Evolutionary conservation across 345 rosid genomes (phyloP), one percentile per base, ranked within the genome.

Genomic region (Raphanus sativus): DNA sequence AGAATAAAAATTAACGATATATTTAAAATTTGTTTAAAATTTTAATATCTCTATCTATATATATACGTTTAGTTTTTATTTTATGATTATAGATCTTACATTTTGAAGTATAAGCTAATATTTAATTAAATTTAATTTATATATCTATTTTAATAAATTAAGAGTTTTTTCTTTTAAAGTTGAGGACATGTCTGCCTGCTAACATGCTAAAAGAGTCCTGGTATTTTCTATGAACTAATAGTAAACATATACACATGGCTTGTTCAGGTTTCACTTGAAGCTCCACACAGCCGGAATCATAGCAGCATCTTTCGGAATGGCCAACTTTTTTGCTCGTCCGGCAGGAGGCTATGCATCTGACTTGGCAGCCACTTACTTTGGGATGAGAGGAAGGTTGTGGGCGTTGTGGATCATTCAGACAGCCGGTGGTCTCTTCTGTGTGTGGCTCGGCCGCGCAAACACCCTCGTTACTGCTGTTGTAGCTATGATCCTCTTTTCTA

Each of bases 361-460:
- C 60, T 1, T 80, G 2, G 77, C 87, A 1, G 86, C 86, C 48
- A 78, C 72, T 0, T 63, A 62, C 8, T 84, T 86, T 9, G 91
- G 91, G 0, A 87, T 87, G 91, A 81, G 87, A 8, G 87, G 89
- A 40, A 50, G 89, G 8, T 83, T 87, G 4, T 86, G 89, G 91
- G 77, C 76, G 5, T 80, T 87, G n/a, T 85, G 84, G 83, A 79
- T 86, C 74, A 83, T 87, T 29, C 89, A 86, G 62, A 87, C 91
- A 1, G 76, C 83, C 0, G 89, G 91, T n/a, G 91, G 89, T 40
- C 64, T 84, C 45, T 84, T 85, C 71, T 86, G 90, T 76, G 84
- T 84, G 63, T 87, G 84, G 69, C 83, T 87, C 0, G 87, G 86
- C 59, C 78, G 81, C 7, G 85, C 86, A 16, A 70, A 74, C 70